A percentile compares a stretch with the other conserved stretches of the same genome.
These are phyloP conservation scores for Stagonosporopsis rhizophila DNA, from an alignment of 2,329 filamentous ascomycete genomes.

Conservation along the genomic window DNA sequence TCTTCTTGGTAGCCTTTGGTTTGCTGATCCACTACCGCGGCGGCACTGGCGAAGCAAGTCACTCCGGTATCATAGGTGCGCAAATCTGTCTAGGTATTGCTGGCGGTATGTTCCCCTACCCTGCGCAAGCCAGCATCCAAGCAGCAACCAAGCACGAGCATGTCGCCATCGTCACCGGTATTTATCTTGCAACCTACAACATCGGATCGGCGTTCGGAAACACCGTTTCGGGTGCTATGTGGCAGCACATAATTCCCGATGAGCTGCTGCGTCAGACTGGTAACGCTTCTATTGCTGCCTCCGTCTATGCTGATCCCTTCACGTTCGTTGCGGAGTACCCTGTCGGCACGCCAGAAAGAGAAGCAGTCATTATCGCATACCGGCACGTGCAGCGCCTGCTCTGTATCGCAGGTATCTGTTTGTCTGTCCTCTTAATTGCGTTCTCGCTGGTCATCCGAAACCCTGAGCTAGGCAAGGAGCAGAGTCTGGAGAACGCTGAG, in stretches of 20 bases:
- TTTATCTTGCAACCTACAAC: conserved; percentile 68
- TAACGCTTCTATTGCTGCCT: conserved; percentile 50
- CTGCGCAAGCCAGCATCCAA: conserved; percentile 60
- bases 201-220: conserved; percentile 67
- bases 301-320: conserved; percentile 55
- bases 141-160: conserved; percentile 61
- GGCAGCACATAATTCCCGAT: conserved; percentile 61
- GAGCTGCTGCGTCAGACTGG: conserved; percentile 51
- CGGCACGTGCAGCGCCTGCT: conserved; percentile 56
- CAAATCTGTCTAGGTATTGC: conserved; percentile 69
- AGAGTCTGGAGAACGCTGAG: conserved; percentile 55
- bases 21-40: conserved; percentile 70
- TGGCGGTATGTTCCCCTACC: conserved; percentile 67
- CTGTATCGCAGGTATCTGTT: conserved; percentile 59
- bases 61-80: conserved; percentile 67
- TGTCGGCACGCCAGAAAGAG: conserved; percentile 54
- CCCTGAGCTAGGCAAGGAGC: conserved; percentile 54
- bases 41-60: conserved; percentile 50
- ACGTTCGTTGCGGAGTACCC: conserved; percentile 48
- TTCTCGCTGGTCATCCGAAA: conserved; percentile 57
- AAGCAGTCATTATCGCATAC: conserved; percentile 55
- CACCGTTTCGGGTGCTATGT: conserved; percentile 67
- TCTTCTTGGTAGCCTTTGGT: conserved; percentile 71
- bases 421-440: conserved; percentile 55
- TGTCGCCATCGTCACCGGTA: conserved; percentile 68